A percentile compares a stretch with the other conserved stretches of the same genome.
Conservation (phyloP, 2,329 filamentous ascomycete species). For the Trichoderma oligosporum region DNA sequence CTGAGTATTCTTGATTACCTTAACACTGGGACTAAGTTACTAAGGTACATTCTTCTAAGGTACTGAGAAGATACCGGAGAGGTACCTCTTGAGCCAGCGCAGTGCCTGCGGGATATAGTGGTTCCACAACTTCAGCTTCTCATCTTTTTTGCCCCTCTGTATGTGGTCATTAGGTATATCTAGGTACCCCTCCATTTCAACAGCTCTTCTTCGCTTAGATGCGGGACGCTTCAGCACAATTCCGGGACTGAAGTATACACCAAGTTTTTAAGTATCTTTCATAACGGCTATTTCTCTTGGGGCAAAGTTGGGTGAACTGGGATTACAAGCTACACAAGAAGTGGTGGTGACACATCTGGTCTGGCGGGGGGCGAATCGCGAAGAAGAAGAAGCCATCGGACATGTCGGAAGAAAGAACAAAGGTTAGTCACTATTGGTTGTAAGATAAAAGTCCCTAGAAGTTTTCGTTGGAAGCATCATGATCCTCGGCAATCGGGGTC, state of each 20-base stretch:
- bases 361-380: neutral
- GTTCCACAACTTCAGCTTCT: neutral
- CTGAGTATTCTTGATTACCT: neutral
- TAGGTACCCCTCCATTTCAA: neutral
- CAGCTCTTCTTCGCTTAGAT: slow-evolving; percentile 10
- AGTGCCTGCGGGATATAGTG: neutral
- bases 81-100: neutral
- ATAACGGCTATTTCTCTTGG: too few species aligned
- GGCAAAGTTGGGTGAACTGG: too few species aligned
- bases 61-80: neutral
- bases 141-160: slow-evolving; percentile 8
- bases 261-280: too few species aligned
- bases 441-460: neutral
- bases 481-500: slow-evolving; percentile 8
- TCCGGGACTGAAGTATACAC: neutral
- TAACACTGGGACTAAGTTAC: neutral
- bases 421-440: neutral
- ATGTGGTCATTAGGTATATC: neutral
- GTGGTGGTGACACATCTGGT: too few species aligned
- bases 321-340: too few species aligned
- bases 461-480: slow-evolving; percentile 7
- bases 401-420: neutral
- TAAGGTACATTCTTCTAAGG: too few species aligned
- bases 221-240: slow-evolving; percentile 3
- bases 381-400: neutral